Evolutionary conservation across 2,329 filamentous ascomycete species (phyloP).

Genomic region (Fusarium lyarnte): DNA sequence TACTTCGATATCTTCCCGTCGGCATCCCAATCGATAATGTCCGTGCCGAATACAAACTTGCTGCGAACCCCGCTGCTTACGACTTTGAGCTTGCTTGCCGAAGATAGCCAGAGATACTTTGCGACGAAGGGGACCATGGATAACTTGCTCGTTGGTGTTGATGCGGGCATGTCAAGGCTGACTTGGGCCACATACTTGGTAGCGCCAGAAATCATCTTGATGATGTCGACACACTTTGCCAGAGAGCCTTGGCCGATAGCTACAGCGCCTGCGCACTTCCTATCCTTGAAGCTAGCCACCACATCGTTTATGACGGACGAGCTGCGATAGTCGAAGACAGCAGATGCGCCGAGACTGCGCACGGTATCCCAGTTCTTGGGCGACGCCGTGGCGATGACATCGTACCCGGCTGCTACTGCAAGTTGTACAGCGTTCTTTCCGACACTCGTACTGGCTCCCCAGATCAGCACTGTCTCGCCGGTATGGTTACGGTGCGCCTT

Average conservation of each 20-base stretch:
- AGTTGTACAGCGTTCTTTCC: background rate
- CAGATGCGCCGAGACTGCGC: background rate
- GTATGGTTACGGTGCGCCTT: fast-evolving
- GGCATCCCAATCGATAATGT: background rate
- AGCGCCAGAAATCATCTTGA: background rate
- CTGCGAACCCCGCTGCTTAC: background rate
- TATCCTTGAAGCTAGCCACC: background rate
- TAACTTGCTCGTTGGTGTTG: background rate
- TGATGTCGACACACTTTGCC: background rate
- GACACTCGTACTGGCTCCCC: slow-evolving; percentile 4
- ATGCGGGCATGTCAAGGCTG: background rate
- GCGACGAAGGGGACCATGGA: slow-evolving; percentile 4
- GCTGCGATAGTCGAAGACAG: background rate
- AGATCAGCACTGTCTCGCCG: background rate
- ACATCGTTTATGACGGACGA: background rate
- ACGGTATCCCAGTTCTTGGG: background rate
- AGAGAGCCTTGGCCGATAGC: background rate
- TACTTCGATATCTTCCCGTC: background rate
- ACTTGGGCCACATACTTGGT: background rate
- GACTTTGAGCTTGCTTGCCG: background rate
- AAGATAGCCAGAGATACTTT: slow-evolving; percentile 3
- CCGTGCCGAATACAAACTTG: slow-evolving; percentile 9
- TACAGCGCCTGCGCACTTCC: background rate
- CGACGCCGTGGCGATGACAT: background rate
- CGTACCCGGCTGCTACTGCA: background rate